Base-by-base conservation (phyloP, 148 eudicot species). In the Arbutus unedo region DNA sequence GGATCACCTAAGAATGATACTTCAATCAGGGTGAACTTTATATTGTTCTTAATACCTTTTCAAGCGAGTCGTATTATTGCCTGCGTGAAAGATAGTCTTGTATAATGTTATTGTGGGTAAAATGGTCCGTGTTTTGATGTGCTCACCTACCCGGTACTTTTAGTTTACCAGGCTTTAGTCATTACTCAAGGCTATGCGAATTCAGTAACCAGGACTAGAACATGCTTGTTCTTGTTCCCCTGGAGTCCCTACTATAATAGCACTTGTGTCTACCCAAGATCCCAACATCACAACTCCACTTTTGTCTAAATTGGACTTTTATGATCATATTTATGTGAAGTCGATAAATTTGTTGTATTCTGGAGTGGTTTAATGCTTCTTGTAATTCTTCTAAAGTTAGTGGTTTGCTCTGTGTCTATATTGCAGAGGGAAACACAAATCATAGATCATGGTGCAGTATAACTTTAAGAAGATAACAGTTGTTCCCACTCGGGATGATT, bases 381-480 rank as follows among this genome's bases (percentile, higher is more conserved):
- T 75, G 8, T 73, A 38, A 9, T 77, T 21, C 78, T 60, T 41
- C 18, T 10, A 0, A 11, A 31, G 16, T 47, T 44, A 41, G 15
- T 19, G 8, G 6, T 5, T 51, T 73, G 15, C 21, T 54, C 14
- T 7, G 7, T 79, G 43, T 44, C 19, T 83, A 0, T 41, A 48
- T 21, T 83, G 80, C 87, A 87, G 89, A 47, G 56, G 79, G 79
- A 16, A 73, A 23, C 43, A 56, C 45, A 82, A 79, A 85, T 44
- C 55, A 64, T 81, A 72, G 81, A 87, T 68, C 67, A 94, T 93
- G 98, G 97, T 94, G 88, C 98, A 96, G 83, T 96, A 93, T 78
- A 95, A 94, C 72, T 90, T 95, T 4, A 95, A 95, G 86, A 95
- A 91, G 87, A 95, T 95, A 48, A 95, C 98, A 1, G 93, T 91